Conservation (phyloP, 225 moss, liverwort and hornwort genomes). For the Bryum argenteum region DNA sequence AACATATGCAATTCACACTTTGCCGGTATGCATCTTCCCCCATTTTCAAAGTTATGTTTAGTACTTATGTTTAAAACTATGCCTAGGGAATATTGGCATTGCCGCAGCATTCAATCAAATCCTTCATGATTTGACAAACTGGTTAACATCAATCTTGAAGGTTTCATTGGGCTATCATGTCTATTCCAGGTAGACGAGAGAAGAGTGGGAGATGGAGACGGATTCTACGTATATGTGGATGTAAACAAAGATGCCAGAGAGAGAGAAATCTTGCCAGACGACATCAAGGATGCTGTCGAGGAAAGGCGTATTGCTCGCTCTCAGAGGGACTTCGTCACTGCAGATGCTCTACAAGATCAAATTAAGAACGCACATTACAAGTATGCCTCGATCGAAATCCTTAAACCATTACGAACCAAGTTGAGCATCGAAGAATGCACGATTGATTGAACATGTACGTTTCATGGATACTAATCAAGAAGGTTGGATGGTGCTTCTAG, state of each 20-base stretch:
- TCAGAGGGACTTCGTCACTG: conserved; percentile 20
- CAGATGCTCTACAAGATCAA: conserved; percentile 20
- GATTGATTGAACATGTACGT: too few relatives aligned
- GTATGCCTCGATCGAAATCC: conserved; percentile 33
- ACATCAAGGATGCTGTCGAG: conserved; percentile 34
- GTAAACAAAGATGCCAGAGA: conserved; percentile 37
- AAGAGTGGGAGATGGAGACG: conserved; percentile 50
- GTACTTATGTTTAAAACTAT: too few relatives aligned
- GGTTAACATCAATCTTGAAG: too few relatives aligned
- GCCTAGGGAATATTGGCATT: too few relatives aligned
- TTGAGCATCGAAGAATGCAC: too few relatives aligned
- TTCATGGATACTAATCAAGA: too few relatives aligned
- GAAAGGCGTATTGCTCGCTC: conserved; percentile 28
- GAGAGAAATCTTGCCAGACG: conserved; percentile 23
- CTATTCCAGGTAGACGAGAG: conserved; percentile 31
- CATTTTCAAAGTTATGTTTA: not conserved
- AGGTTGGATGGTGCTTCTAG: conserved; percentile 38
- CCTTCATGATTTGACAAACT: too few relatives aligned
- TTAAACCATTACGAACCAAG: too few relatives aligned
- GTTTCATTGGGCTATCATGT: too few relatives aligned
- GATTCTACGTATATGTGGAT: conserved; percentile 45
- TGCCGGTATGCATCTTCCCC: conserved; percentile 46
- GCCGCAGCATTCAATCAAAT: too few relatives aligned
- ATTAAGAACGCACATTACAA: conserved; percentile 47
- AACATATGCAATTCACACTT: conserved; percentile 33